A percentile compares a stretch with the other conserved stretches of the same genome.
Evolutionary conservation across 768 basidiomycete genomes (phyloP).

Genomic region (Suillus occidentalis): DNA sequence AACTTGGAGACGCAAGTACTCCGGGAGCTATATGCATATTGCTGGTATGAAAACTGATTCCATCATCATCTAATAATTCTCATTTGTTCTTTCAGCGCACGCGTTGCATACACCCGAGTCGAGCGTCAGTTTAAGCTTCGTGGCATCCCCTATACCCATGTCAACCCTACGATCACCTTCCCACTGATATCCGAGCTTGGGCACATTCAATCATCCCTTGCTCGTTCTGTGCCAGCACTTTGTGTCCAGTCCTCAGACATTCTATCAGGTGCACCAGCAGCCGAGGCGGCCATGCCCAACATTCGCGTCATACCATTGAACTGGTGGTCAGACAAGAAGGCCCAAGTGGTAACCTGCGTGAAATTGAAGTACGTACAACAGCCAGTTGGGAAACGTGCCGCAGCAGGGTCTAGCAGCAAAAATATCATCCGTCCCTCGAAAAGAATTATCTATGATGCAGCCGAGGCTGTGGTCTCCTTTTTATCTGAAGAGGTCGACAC

Average conservation of each 20-base stretch:
- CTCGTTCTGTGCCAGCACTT: constrained; percentile 77
- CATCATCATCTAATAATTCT: neutral
- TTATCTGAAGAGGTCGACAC: constrained; percentile 82
- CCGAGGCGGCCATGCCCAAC: constrained; percentile 91
- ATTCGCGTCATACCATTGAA: constrained; percentile 86
- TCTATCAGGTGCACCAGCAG: constrained; percentile 79
- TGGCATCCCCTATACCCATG: constrained; percentile 73
- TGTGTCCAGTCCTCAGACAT: constrained; percentile 83
- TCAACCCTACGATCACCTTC: constrained; percentile 54
- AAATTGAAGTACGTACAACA: constrained; percentile 90
- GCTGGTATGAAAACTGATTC: constrained; percentile 56
- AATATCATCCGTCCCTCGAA: constrained; percentile 79
- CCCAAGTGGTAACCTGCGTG: constrained; percentile 84
- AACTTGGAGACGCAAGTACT: constrained; percentile 71
- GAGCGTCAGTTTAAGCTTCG: constrained; percentile 85
- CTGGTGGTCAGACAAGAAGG: constrained; percentile 87
- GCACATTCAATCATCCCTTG: constrained; percentile 69
- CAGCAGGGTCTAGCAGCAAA: constrained; percentile 47
- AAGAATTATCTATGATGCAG: constrained; percentile 86
- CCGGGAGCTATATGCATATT: constrained; percentile 82
- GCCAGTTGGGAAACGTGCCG: constrained; percentile 70
- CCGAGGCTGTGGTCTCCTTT: constrained; percentile 87
- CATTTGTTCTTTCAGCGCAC: constrained; percentile 53
- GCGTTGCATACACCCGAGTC: constrained; percentile 86
- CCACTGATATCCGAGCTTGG: constrained; percentile 46